phyloP scores from a whole-genome alignment of 176 grass and related monocot species.

The Oryza longistaminata region DNA sequence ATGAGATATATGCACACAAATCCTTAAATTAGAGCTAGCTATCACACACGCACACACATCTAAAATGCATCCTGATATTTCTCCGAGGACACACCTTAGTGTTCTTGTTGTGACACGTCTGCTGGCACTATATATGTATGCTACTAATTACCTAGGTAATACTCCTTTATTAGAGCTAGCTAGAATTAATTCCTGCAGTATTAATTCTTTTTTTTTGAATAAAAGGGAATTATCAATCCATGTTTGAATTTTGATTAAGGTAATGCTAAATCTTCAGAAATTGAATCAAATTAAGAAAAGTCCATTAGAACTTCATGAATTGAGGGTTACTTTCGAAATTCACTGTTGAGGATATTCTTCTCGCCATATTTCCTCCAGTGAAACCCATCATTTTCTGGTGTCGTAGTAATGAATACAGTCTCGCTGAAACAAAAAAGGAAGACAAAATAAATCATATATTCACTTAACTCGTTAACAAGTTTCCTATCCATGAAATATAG shows the following conservation, averaged over 20 bases:
- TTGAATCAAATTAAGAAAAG: neutral
- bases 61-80: neutral
- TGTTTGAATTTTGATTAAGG: neutral
- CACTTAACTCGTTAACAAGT: neutral
- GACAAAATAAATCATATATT: neutral
- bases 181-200: neutral
- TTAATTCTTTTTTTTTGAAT: neutral
- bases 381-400: constrained; percentile 44
- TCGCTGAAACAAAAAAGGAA: constrained; percentile 18
- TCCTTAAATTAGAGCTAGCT: neutral
- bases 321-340: constrained; percentile 37
- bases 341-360: constrained; percentile 45
- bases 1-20: neutral
- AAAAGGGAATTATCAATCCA: neutral
- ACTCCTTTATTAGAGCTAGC: neutral
- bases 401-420: constrained; percentile 15
- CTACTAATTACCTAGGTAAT: neutral
- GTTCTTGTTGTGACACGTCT: neutral
- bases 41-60: neutral
- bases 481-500: constrained; percentile 37
- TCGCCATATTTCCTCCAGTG: constrained; percentile 64
- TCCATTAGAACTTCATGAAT: neutral
- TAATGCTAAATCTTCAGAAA: neutral
- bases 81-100: neutral
- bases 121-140: no score